phyloP scores from a whole-genome alignment of 2,329 filamentous ascomycete species.

The Cladosporium sp. region DNA sequence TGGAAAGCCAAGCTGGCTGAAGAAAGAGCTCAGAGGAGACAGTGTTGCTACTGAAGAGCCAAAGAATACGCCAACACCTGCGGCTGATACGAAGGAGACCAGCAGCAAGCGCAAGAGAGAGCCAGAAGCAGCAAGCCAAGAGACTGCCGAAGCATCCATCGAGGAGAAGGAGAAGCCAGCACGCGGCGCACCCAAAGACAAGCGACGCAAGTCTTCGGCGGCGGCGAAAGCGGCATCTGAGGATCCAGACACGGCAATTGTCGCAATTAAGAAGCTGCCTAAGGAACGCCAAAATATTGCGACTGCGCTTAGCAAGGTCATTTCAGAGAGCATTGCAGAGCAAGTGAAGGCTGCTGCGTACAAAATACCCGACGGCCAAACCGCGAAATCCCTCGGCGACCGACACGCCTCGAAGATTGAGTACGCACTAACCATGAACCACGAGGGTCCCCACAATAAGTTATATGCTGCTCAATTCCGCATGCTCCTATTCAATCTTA shows the following conservation, averaged over 20 bases:
- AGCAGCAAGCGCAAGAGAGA: slow-evolving; percentile 36
- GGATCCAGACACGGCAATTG: slow-evolving; percentile 36
- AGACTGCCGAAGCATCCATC: slow-evolving; percentile 11
- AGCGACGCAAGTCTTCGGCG: slow-evolving; percentile 38
- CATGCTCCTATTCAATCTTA: slow-evolving; percentile 80
- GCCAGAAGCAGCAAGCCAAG: slow-evolving; percentile 20
- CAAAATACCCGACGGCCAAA: slow-evolving; percentile 62
- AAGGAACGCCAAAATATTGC: slow-evolving; percentile 69
- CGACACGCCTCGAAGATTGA: slow-evolving; percentile 78
- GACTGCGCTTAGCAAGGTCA: slow-evolving; percentile 68
- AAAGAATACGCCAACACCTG: slow-evolving; percentile 31
- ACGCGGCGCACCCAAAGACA: slow-evolving; percentile 31
- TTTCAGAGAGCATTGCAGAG: slow-evolving; percentile 64
- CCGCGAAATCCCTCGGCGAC: slow-evolving; percentile 65
- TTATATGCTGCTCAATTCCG: slow-evolving; percentile 67
- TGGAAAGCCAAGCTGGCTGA: slow-evolving; percentile 34
- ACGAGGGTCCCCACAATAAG: slow-evolving; percentile 53
- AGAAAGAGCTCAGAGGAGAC: slow-evolving; percentile 29
- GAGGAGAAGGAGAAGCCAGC: slow-evolving; percentile 28
- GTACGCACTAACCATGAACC: slow-evolving; percentile 61
- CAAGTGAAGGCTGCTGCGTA: slow-evolving; percentile 67
- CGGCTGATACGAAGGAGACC: slow-evolving; percentile 19
- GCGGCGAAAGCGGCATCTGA: slow-evolving; percentile 18
- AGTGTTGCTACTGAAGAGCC: slow-evolving; percentile 36
- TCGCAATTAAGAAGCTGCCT: slow-evolving; percentile 54